Conservation (phyloP, 2,329 filamentous ascomycete species). For the Trichoderma simmonsii region DNA sequence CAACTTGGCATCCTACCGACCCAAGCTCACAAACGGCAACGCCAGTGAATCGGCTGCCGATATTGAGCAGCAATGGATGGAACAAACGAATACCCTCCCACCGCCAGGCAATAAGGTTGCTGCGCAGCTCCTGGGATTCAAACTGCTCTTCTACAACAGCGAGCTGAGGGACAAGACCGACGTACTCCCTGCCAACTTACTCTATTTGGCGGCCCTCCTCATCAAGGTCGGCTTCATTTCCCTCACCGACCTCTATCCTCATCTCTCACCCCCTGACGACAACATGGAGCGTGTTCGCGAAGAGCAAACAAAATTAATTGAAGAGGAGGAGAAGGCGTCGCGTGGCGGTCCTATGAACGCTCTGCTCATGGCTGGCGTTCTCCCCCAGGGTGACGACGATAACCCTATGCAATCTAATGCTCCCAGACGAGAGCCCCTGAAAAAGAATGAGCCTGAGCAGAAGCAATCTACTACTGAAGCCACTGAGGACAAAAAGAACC, state of each 20-base stretch:
- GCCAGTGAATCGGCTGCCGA: constrained; percentile 46
- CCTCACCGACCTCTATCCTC: constrained; percentile 82
- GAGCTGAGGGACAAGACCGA: constrained; percentile 71
- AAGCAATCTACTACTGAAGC: constrained; percentile 44
- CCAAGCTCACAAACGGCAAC: constrained; percentile 37
- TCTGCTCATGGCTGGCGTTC: constrained; percentile 77
- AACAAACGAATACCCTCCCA: constrained; percentile 74
- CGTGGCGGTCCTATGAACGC: constrained; percentile 77
- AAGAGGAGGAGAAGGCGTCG: constrained; percentile 69
- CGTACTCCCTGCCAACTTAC: constrained; percentile 82
- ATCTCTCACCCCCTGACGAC: constrained; percentile 82
- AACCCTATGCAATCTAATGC: constrained; percentile 46
- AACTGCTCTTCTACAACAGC: constrained; percentile 91
- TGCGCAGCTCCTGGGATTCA: constrained; percentile 94
- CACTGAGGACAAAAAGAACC: constrained; percentile 47
- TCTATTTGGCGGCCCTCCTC: constrained; percentile 85
- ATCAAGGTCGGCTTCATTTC: constrained; percentile 98
- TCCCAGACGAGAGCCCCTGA: constrained; percentile 49
- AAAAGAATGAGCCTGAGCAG: constrained; percentile 51
- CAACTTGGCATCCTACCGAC: constrained; percentile 51
- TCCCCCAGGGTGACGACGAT: constrained; percentile 69
- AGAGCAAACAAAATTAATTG: constrained; percentile 70
- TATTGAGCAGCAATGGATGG: constrained; percentile 70
- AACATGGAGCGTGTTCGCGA: constrained; percentile 73
- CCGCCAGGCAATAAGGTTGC: constrained; percentile 86